Percentiles rank a stretch among this genome's conserved stretches.
phyloP scores from a whole-genome alignment of 2,329 filamentous ascomycete species.

The Dactylellina parvicollis region DNA sequence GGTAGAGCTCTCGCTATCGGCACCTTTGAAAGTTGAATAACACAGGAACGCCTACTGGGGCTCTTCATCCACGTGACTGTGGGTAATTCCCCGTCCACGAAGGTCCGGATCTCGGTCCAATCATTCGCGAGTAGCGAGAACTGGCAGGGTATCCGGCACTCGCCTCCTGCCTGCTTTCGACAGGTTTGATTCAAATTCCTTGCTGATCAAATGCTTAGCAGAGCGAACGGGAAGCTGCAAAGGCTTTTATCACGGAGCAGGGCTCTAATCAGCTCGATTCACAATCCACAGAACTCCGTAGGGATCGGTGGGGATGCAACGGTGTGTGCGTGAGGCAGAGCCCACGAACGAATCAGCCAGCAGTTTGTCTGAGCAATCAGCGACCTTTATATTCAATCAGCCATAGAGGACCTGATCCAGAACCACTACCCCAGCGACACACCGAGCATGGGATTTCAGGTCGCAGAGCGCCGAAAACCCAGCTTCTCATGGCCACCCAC shows the following conservation, averaged over 20 bases:
- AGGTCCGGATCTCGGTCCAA: too few species aligned
- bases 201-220: conserved; percentile 44
- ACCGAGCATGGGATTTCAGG: not conserved
- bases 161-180: conserved; percentile 41
- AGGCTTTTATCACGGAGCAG: too few species aligned
- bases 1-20: too few species aligned
- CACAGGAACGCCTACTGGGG: too few species aligned
- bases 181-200: conserved; percentile 36
- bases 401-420: not conserved
- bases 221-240: too few species aligned
- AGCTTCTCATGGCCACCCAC: not conserved
- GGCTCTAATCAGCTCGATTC: conserved; percentile 2
- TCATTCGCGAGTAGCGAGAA: not conserved
- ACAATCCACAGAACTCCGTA: too few species aligned
- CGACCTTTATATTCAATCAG: not conserved
- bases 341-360: conserved; percentile 10
- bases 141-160: conserved; percentile 8
- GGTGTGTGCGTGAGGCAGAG: conserved; percentile 4
- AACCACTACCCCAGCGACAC: not conserved
- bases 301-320: not conserved
- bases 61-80: too few species aligned
- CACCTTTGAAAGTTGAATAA: not conserved
- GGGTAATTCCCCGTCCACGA: too few species aligned
- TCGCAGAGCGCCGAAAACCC: not conserved
- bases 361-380: not conserved